phyloP scores from a whole-genome alignment of 192 early-diverging fungal genomes.

The Coemansia erecta region DNA sequence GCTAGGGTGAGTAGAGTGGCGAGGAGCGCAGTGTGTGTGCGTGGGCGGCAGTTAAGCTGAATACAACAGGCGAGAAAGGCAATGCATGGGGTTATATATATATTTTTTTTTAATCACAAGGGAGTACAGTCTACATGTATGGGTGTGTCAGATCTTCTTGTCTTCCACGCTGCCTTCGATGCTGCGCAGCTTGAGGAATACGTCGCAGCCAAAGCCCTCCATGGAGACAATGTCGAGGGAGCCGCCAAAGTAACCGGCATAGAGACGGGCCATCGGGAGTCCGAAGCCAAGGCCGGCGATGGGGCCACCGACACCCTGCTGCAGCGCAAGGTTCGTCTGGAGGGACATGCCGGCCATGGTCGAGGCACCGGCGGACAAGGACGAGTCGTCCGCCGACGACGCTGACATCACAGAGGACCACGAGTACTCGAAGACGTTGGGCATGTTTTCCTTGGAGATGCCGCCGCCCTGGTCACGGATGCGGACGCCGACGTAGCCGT shows the following conservation, averaged over 20 bases:
- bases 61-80: no score
- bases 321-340: slow-evolving; percentile 76
- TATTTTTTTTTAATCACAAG: no score
- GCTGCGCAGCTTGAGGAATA: slow-evolving; percentile 84
- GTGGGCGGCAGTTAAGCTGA: no score
- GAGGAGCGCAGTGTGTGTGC: no score
- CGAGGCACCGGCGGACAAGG: no score
- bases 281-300: slow-evolving; percentile 82
- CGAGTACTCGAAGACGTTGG: slow-evolving; percentile 86
- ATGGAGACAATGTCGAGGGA: slow-evolving; percentile 79
- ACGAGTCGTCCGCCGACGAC: slow-evolving; percentile 58
- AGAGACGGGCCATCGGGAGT: slow-evolving; percentile 81
- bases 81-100: no score
- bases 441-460: slow-evolving; percentile 71
- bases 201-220: slow-evolving; percentile 88
- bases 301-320: slow-evolving; percentile 87
- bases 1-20: no score
- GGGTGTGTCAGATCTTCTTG: slow-evolving; percentile 26
- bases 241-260: slow-evolving; percentile 93
- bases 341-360: slow-evolving; percentile 57
- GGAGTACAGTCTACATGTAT: no score
- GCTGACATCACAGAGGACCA: slow-evolving; percentile 90
- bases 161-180: slow-evolving; percentile 65
- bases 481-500: slow-evolving; percentile 78
- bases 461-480: slow-evolving; percentile 93